phyloP scores from a whole-genome alignment of 306 rosid genomes.

The Citrullus amarus region DNA sequence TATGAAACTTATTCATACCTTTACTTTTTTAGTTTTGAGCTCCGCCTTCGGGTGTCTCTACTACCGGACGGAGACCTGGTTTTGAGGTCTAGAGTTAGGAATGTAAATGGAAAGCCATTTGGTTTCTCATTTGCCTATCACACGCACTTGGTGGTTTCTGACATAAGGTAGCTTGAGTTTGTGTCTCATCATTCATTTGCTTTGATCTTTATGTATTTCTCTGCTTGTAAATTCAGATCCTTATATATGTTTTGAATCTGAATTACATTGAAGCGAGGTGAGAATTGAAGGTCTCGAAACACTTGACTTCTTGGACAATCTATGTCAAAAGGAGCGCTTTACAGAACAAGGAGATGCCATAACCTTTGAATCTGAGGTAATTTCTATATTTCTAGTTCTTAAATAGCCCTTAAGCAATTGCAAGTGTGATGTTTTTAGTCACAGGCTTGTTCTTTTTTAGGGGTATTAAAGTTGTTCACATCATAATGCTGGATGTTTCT shows the following conservation, averaged over 20 bases:
- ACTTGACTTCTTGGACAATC: conserved; percentile 77
- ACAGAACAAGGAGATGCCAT: conserved; percentile 94
- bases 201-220: neutral
- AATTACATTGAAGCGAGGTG: conserved; percentile 44
- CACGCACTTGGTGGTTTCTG: conserved; percentile 71
- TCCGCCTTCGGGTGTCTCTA: conserved; percentile 73
- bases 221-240: neutral
- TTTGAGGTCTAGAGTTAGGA: conserved; percentile 65
- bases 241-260: neutral
- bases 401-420: neutral
- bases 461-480: neutral
- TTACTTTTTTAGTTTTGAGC: conserved; percentile 53
- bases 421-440: neutral
- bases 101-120: conserved; percentile 69
- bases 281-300: conserved; percentile 94
- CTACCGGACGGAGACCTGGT: conserved; percentile 45
- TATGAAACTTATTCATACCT: conserved; percentile 8
- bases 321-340: conserved; percentile 62
- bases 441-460: neutral
- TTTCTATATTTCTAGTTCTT: neutral
- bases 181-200: conserved; percentile 11
- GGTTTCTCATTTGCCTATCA: conserved; percentile 85
- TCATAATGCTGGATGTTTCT: neutral
- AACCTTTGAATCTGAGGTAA: conserved; percentile 89
- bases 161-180: conserved; percentile 52